Evolutionary conservation across 2,329 filamentous ascomycete species (phyloP).

Genomic region (Trichophyton rubrum): DNA sequence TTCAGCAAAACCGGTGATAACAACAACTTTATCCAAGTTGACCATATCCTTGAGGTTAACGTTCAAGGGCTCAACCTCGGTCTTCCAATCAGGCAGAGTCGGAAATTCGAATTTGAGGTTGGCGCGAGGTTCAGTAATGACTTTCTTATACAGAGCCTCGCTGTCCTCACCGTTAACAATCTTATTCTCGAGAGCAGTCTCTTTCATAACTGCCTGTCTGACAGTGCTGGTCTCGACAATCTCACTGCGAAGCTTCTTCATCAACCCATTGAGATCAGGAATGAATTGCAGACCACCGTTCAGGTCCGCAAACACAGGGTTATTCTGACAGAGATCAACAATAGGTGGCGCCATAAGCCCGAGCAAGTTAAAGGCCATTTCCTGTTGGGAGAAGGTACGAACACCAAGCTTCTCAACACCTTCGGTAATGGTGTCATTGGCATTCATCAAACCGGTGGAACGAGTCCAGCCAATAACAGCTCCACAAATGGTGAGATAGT

Average conservation of each 20-base stretch:
- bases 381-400: slow-evolving; percentile 95
- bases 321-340: slow-evolving; percentile 86
- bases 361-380: slow-evolving; percentile 98
- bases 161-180: slow-evolving; percentile 89
- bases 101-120: slow-evolving; percentile 99
- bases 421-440: slow-evolving; percentile 94
- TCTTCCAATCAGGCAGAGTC: slow-evolving; percentile 76
- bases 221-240: slow-evolving; percentile 93
- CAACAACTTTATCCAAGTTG: slow-evolving; percentile 93
- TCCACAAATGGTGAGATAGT: slow-evolving; percentile 96
- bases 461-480: slow-evolving; percentile 98
- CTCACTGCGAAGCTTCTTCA: slow-evolving; percentile 85
- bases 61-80: slow-evolving; percentile 79
- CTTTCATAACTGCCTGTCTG: slow-evolving; percentile 83
- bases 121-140: slow-evolving; percentile 80
- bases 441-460: slow-evolving; percentile 93
- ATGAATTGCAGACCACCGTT: slow-evolving; percentile 98
- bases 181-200: slow-evolving; percentile 93
- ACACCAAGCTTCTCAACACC: slow-evolving; percentile 94
- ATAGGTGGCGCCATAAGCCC: slow-evolving; percentile 90
- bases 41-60: slow-evolving; percentile 91
- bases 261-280: slow-evolving; percentile 83
- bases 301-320: slow-evolving; percentile 92
- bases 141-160: slow-evolving; percentile 88
- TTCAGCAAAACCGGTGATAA: slow-evolving; percentile 92